Evolutionary conservation across 2,329 filamentous ascomycete genomes (phyloP), one percentile per base, ranked within the genome.

Genomic region (Venturia oleaginea): DNA sequence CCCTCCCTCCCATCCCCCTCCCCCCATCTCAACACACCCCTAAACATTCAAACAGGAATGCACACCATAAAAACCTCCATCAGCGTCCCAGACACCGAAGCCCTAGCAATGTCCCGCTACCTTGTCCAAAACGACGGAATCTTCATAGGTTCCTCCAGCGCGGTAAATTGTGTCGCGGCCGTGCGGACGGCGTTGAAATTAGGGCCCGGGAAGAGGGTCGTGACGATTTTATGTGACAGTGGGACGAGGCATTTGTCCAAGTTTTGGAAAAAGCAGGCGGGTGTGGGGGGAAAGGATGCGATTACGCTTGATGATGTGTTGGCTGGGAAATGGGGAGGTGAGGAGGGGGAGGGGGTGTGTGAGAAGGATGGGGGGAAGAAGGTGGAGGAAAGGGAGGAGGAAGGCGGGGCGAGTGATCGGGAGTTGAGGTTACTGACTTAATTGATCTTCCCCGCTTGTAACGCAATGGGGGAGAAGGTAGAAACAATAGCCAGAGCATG

Each of bases 71-170:
- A 97, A 74, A 92, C 97, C 76, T 93, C 94, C 2, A 86, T 97
- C 43, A 85, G 87, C 66, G 91, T 99, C 17, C 90, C 86, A 2
- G 95, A 99, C 75, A 84, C 86, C 61, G 92, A 99, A 79, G 94
- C 94, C 15, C 86, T 90, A 73, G 83, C 83, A 64, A 99, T 99
- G 94, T 94, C 93, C n/a, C 82, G 91, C 67, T 97, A 92, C 91
- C 78, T 99, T 48, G 93, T 97, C 10, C 92, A 97, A 77, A 89
- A 92, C 68, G 94, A 99, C 75, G 94, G 94, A 8, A 87, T 99
- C 63, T 99, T 99, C 71, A 82, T 92, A 48, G 95, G 94, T 10
- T 96, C 92, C 74, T 96, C 91, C 74, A 96, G 90, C 75, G 89
- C 92, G n/a, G 93, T 99, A 62, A 99, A 99, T 75, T 96, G 92